These are phyloP conservation scores for Tephrocybe sp. DNA, from an alignment of 768 basidiomycete genomes.

Conservation along the genomic window DNA sequence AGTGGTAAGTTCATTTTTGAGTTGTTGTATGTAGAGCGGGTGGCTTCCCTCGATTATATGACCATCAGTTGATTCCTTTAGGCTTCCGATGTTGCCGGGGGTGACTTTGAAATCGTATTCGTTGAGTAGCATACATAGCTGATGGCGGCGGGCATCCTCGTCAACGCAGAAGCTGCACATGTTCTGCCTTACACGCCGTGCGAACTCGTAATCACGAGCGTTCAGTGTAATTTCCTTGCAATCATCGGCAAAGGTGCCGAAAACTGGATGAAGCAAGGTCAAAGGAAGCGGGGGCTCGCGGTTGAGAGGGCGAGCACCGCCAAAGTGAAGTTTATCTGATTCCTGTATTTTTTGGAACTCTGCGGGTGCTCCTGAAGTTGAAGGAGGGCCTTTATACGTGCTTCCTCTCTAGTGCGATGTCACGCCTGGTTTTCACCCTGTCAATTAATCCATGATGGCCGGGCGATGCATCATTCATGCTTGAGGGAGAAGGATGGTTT, in stretches of 20 bases:
- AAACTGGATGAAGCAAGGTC: slow-evolving; percentile 22
- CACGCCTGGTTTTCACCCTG: too few species aligned
- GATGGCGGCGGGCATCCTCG: too few species aligned
- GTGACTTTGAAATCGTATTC: too few species aligned
- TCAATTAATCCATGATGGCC: too few species aligned
- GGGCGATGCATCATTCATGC: too few species aligned
- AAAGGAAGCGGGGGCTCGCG: slow-evolving; percentile 15
- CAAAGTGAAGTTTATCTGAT: background rate
- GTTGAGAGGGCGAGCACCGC: slow-evolving; percentile 12
- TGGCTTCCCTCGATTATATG: background rate
- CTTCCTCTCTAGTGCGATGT: too few species aligned
- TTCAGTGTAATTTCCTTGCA: slow-evolving; percentile 11
- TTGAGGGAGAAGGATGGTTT: too few species aligned
- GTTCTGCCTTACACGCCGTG: background rate
- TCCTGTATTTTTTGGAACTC: background rate
- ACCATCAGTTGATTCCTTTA: background rate
- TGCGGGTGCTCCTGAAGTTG: too few species aligned
- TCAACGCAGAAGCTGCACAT: slow-evolving; percentile 8
- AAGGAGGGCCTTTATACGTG: too few species aligned
- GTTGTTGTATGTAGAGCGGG: slow-evolving; percentile 12
- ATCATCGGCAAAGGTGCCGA: slow-evolving; percentile 19
- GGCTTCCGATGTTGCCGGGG: background rate
- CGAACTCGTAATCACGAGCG: slow-evolving; percentile 10
- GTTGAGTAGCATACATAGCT: too few species aligned
- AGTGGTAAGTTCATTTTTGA: slow-evolving; percentile 16